Conservation (phyloP, 495 filamentous ascomycete species). For the Podospora pseudopauciseta region DNA sequence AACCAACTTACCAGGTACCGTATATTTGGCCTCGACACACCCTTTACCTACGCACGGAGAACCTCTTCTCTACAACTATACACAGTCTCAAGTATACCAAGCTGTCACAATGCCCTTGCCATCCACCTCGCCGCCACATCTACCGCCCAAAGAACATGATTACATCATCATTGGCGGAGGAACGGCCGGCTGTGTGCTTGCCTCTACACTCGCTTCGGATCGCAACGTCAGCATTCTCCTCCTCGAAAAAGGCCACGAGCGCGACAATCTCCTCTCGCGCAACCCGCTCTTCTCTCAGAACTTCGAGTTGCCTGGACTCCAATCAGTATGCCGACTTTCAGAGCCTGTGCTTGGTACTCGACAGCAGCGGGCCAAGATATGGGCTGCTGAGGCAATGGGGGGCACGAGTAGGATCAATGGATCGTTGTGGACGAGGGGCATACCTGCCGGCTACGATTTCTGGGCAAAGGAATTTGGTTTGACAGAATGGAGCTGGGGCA, state of each 20-base stretch:
- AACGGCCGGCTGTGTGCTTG: constrained; percentile 49
- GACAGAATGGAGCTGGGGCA: constrained; percentile 28
- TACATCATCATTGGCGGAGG: neutral
- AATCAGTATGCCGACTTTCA: constrained; percentile 21
- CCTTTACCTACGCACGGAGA: neutral
- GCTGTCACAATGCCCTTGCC: neutral
- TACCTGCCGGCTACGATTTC: constrained; percentile 23
- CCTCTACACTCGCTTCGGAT: constrained; percentile 48
- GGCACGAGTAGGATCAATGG: constrained; percentile 30
- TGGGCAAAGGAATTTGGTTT: constrained; percentile 28
- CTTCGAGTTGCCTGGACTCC: constrained; percentile 18
- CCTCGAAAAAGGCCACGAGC: constrained; percentile 45
- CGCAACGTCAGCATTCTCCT: constrained; percentile 44
- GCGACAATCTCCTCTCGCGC: constrained; percentile 31
- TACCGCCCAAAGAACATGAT: neutral
- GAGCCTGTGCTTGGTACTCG: constrained; percentile 21
- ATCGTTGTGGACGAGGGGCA: constrained; percentile 27
- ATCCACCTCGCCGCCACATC: neutral
- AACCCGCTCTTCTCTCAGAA: constrained; percentile 28
- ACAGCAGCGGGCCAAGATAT: constrained; percentile 18
- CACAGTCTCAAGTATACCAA: neutral
- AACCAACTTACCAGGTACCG: neutral
- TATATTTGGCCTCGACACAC: no score
- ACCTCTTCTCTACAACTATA: neutral
- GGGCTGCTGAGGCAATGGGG: constrained; percentile 27